Base-by-base conservation (phyloP, 164 flowering plant species). In the Annona cherimola region DNA sequence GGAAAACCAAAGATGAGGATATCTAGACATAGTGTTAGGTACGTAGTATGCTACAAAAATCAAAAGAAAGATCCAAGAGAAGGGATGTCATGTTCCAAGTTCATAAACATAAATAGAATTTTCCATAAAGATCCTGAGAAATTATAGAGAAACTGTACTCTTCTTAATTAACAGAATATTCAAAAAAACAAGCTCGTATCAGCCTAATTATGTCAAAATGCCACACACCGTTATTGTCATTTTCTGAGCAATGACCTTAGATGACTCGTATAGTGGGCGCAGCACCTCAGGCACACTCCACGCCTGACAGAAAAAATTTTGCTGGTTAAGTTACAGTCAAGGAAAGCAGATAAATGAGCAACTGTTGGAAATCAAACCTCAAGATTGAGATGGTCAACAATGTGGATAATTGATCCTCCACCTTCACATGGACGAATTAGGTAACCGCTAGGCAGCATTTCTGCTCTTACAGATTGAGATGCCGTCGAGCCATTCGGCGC, bases 401-500 rank as follows among this genome's bases (percentile, higher is more conserved):
- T 89, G 78, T 94, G 96, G 61, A 94, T 86, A 67, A 89, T 88
- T 50, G 97, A 92, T 42, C 98, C 98, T 73, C 98, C 97, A 60
- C 97, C 98, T 39, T 92, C 98, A 78, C 97, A 92, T 54, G 98
- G 91, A 5, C 95, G 82, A 75, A 94, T 86, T 75, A 92, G 77
- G 83, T 92, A 94, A 50, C 98, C 98, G 79, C 97, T 90, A 5
- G 98, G 94, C 75, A 89, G 90, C 86, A 89, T 89, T 76, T 92
- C 92, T 61, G 89, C 97, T 76, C 98, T 85, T 18, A 87, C 91
- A 79, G 88, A 94, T 75, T 92, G 97, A 39, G 89, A 62, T 72
- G 97, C 82, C 60, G 90, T 78, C 44, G 90, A 84, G 16, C 87
- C 77, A 78, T 80, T 86, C 65, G 95, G 94, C 16, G 92, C 94